Evolutionary conservation across 169 alveolate species (phyloP).

Genomic region (Perkinsus olseni): DNA sequence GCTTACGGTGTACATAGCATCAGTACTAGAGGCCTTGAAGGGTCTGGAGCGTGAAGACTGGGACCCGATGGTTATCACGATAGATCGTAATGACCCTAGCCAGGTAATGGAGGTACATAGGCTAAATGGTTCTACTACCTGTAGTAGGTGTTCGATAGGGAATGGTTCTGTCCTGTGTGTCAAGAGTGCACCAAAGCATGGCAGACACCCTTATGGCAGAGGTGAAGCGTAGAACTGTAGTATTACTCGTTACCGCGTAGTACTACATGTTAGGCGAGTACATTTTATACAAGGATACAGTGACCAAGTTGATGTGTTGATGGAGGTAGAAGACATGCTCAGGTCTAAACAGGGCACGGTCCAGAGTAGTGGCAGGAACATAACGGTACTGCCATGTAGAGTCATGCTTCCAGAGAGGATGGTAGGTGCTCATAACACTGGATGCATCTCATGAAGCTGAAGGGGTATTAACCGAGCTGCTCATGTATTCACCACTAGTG

Average conservation of each 20-base stretch:
- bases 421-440: background rate
- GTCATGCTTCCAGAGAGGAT: background rate
- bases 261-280: background rate
- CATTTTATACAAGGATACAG: background rate
- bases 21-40: background rate
- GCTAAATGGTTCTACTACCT: background rate
- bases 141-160: background rate
- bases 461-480: background rate
- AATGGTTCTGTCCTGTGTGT: background rate
- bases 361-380: background rate
- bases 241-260: no score
- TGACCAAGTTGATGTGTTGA: background rate
- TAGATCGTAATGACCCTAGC: background rate
- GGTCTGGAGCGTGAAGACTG: background rate
- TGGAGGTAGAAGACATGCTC: background rate
- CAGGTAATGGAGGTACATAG: background rate
- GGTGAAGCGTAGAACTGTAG: no score
- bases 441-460: background rate
- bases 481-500: background rate
- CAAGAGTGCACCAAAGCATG: background rate
- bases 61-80: background rate
- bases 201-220: background rate
- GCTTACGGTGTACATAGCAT: background rate
- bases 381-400: background rate
- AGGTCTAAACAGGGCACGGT: background rate